Evolutionary conservation across 768 basidiomycete genomes (phyloP).

Genomic region (Mrakia frigida): DNA sequence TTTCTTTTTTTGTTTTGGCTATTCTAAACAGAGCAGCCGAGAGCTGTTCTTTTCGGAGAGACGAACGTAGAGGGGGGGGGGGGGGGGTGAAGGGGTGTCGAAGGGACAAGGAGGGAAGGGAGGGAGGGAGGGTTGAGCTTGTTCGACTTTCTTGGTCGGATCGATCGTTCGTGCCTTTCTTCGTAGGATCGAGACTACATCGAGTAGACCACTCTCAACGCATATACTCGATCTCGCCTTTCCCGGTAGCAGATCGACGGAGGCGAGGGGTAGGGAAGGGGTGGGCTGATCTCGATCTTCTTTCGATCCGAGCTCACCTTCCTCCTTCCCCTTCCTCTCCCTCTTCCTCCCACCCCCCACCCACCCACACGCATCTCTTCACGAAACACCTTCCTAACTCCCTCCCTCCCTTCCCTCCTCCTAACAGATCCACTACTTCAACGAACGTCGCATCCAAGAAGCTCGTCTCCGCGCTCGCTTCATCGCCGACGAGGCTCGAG

Average conservation of each 20-base stretch:
- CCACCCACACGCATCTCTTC: neutral
- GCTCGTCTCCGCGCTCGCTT: neutral
- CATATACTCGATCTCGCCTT: too few relatives aligned
- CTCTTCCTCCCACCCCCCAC: neutral
- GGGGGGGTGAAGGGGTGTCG: too few relatives aligned
- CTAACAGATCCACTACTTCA: conserved; percentile 19
- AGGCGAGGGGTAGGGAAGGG: too few relatives aligned
- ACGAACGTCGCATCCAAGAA: conserved; percentile 8
- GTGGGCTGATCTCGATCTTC: neutral
- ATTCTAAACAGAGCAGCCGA: neutral
- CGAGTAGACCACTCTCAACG: too few relatives aligned
- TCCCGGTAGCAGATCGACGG: too few relatives aligned
- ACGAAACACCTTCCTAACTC: too few relatives aligned
- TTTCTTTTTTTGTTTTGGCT: neutral
- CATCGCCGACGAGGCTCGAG: neutral
- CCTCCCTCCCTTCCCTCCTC: neutral
- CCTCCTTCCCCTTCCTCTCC: neutral
- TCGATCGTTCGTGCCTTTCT: neutral
- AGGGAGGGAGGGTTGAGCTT: too few relatives aligned
- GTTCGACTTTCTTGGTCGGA: too few relatives aligned
- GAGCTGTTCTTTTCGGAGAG: neutral
- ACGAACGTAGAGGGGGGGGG: neutral
- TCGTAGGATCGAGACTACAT: too few relatives aligned
- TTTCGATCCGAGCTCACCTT: neutral
- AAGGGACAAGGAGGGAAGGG: too few relatives aligned